phyloP scores from a whole-genome alignment of 2,329 filamentous ascomycete genomes.

The Elsinoe necatrix region DNA sequence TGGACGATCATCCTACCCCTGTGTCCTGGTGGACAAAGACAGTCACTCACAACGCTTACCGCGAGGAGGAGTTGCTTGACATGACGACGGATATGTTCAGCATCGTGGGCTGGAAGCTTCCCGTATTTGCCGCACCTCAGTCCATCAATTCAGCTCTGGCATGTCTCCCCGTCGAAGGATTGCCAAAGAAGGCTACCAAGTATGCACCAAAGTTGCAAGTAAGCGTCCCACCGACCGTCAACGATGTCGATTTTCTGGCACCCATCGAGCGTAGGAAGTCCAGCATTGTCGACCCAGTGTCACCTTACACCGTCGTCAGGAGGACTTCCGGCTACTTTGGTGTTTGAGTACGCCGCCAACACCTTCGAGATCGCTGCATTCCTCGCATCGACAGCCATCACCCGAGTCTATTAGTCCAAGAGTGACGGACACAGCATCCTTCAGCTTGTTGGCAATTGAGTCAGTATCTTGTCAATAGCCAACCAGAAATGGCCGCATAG shows the following conservation, averaged over 20 bases:
- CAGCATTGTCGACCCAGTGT: background rate
- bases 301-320: constrained; percentile 3
- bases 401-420: background rate
- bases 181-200: constrained; percentile 3
- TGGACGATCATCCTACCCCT: constrained; percentile 22
- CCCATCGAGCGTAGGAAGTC: background rate
- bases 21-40: constrained; percentile 22
- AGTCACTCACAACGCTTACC: constrained; percentile 20
- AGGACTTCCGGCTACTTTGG: constrained; percentile 8
- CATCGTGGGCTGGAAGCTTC: constrained; percentile 24
- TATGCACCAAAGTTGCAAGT: background rate
- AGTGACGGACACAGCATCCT: background rate
- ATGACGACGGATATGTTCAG: constrained; percentile 21
- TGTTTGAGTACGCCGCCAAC: background rate
- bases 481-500: background rate
- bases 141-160: constrained; percentile 17
- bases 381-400: background rate
- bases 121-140: constrained; percentile 18
- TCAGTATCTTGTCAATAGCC: background rate
- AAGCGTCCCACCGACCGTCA: background rate
- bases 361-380: background rate
- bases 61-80: constrained; percentile 19
- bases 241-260: constrained; percentile 6
- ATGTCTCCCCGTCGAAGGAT: background rate
- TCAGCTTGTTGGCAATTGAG: background rate